phyloP scores from a whole-genome alignment of 352 stramenopile species.

The Globisporangium heterothallicum region DNA sequence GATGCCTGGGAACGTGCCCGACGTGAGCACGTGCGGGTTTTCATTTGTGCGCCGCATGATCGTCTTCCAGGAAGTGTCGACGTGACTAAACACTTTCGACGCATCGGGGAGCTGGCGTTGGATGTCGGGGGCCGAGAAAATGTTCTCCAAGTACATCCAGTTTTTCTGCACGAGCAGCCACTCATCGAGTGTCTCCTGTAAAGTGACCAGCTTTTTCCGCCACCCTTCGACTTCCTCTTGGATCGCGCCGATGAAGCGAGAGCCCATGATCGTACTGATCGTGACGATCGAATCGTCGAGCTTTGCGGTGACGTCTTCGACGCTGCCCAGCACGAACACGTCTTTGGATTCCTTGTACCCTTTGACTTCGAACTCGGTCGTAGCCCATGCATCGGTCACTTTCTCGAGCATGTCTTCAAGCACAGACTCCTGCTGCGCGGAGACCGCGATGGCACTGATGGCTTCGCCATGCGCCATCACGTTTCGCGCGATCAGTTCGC shows the following conservation, averaged over 20 bases:
- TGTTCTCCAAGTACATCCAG: constrained; percentile 87
- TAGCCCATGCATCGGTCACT: constrained; percentile 86
- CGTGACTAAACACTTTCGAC: constrained; percentile 88
- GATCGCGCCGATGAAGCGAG: constrained; percentile 87
- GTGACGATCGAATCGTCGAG: constrained; percentile 93
- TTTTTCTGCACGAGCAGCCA: constrained; percentile 88
- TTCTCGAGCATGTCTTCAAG: constrained; percentile 93
- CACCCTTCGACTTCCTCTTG: constrained; percentile 87
- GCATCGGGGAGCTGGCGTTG: constrained; percentile 86
- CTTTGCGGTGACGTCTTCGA: constrained; percentile 87
- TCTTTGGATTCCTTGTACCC: constrained; percentile 92
- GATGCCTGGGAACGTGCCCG: constrained; percentile 71
- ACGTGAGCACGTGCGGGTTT: constrained; percentile 81
- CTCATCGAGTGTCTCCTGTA: constrained; percentile 86
- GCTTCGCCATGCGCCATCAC: constrained; percentile 84
- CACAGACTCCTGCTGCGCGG: constrained; percentile 87
- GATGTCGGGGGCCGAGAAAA: constrained; percentile 88
- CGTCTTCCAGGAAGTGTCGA: constrained; percentile 88
- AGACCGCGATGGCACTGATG: constrained; percentile 81
- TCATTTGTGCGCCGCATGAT: constrained; percentile 90
- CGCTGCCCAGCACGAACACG: constrained; percentile 89
- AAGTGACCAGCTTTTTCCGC: constrained; percentile 73
- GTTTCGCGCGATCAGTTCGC: constrained; percentile 81
- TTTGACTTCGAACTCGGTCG: constrained; percentile 90
- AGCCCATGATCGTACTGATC: constrained; percentile 91